Conservation (phyloP, 116 monocot species). For the Trichopus zeylanicus region DNA sequence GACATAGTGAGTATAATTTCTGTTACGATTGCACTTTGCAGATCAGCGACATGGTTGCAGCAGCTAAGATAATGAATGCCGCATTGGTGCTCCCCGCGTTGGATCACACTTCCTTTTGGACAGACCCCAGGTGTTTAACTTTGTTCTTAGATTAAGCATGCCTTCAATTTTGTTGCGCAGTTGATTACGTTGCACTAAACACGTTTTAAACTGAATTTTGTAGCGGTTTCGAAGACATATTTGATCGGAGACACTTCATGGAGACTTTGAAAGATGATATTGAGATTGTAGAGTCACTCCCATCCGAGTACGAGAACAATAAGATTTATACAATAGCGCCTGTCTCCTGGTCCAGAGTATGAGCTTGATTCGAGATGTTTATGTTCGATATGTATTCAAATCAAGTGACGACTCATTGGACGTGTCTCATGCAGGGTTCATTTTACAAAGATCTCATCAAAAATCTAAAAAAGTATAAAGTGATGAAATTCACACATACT, state of each 20-base stretch:
- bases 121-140: slow-evolving; percentile 67
- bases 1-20: background rate
- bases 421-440: slow-evolving; percentile 26
- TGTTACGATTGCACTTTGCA: slow-evolving; percentile 11
- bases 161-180: background rate
- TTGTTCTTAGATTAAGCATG: background rate
- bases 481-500: slow-evolving; percentile 56
- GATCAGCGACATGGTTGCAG: slow-evolving; percentile 94
- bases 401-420: background rate
- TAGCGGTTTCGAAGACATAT: slow-evolving; percentile 88
- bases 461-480: slow-evolving; percentile 49
- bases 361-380: background rate
- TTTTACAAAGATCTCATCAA: slow-evolving; percentile 44
- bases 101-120: slow-evolving; percentile 86
- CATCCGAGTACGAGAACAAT: slow-evolving; percentile 16
- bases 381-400: background rate
- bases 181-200: background rate
- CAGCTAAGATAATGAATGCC: slow-evolving; percentile 81
- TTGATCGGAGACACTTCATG: slow-evolving; percentile 66
- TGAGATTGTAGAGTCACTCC: slow-evolving; percentile 59
- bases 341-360: slow-evolving; percentile 80
- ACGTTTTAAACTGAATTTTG: background rate
- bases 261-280: slow-evolving; percentile 61
- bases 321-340: slow-evolving; percentile 47
- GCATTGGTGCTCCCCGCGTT: slow-evolving; percentile 65